phyloP scores from a whole-genome alignment of 2,329 filamentous ascomycete genomes.

The Anthostomella pinea region DNA sequence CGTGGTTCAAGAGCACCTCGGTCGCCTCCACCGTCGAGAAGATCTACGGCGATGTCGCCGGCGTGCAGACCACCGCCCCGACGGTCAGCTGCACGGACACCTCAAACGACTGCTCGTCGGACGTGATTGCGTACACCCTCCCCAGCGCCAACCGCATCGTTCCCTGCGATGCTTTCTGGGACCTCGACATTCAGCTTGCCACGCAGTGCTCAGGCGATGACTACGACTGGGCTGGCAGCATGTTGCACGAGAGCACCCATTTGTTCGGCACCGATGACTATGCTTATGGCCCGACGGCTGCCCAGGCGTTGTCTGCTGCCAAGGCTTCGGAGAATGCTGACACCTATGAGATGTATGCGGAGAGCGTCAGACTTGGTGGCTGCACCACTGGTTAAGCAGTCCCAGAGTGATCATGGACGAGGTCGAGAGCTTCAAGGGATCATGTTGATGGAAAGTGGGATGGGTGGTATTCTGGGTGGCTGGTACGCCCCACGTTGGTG shows the following conservation, averaged over 20 bases:
- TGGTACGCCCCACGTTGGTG: no score
- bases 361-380: conserved; percentile 20
- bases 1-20: conserved; percentile 17
- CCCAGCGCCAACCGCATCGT: conserved; percentile 15
- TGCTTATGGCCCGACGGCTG: conserved; percentile 15
- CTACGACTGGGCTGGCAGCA: conserved; percentile 17
- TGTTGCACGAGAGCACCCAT: conserved; percentile 19
- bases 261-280: conserved; percentile 21
- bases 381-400: no score
- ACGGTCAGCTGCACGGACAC: conserved; percentile 17
- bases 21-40: conserved; percentile 9
- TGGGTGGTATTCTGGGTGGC: no score
- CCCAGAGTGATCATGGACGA: no score
- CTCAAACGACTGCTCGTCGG: conserved; percentile 13
- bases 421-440: no score
- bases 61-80: conserved; percentile 17
- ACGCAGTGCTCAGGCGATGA: conserved; percentile 14
- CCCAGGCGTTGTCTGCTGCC: conserved; percentile 11
- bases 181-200: conserved; percentile 13
- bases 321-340: conserved; percentile 20
- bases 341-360: conserved; percentile 20
- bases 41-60: conserved; percentile 15
- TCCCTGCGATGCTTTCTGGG: conserved; percentile 15
- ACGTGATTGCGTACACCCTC: conserved; percentile 15
- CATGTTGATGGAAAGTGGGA: no score